Base-by-base conservation (phyloP, 169 alveolate species). In the Amoebophrya sp. region DNA sequence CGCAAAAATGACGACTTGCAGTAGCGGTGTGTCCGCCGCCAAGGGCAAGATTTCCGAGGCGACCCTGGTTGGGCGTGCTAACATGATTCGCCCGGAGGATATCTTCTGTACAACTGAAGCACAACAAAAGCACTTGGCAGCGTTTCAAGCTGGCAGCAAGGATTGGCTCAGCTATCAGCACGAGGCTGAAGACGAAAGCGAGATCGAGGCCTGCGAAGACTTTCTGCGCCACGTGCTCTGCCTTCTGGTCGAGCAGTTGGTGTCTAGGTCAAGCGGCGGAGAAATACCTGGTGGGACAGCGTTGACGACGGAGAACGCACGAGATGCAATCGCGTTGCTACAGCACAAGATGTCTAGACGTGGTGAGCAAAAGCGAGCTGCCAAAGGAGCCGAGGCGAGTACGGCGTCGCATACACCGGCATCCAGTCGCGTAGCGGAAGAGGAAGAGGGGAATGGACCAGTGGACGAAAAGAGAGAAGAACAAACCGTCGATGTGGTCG, bases 161-260 rank as follows among this genome's bases (percentile, higher is more conserved):
- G 83, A 65, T 26, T 65, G 83, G 83, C 83, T 65, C 33, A 26
- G 39, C 33, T 65, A 65, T 36, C 83, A 26, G 36, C 83, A 65
- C 83, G 83, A 65, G 83, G 33, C 83, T 6, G 83, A 65, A 36
- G 83, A 65, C 26, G 39, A 29, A 1, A 36, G 39, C 33, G 83
- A 65, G 33, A 65, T 65, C 33, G 39, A 36, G 12, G 83, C 83
- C 38, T 29, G 39, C 38, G 83, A 65, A 36, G 83, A 65, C 2
- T 65, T 65, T 18, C 26, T 65, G 36, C 12, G 83, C 38, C 83
- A 65, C 83, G 83, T 65, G 83, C 83, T 65, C 83, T 65, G 83
- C 26, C 12, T 65, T 6, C 83, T 65, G 36, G 36, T 65, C 83
- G 83, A 65, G 83, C 83, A 65, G 83, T n/a, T n/a, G n/a, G n/a